Conservation (phyloP, 1,139 yeast species). For the Yamadazyma jaroonii region DNA sequence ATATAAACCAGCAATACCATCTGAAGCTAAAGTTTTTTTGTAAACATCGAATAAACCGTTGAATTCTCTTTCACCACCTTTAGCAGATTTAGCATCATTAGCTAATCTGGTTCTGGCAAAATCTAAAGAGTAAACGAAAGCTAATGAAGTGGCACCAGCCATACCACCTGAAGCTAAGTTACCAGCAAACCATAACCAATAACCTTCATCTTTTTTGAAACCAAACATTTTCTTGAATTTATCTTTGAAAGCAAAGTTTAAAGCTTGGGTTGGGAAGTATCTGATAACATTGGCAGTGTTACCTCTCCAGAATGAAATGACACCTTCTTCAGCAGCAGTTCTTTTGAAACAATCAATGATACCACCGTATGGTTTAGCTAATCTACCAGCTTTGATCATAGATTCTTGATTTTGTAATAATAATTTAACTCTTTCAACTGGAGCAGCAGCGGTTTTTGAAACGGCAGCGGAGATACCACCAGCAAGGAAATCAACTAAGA, state of each 20-base stretch:
- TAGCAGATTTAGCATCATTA: conserved; percentile 52
- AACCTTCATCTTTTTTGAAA: conserved; percentile 50
- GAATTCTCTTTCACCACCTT: conserved; percentile 49
- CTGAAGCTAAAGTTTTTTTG: conserved; percentile 53
- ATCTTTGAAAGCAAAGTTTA: conserved; percentile 54
- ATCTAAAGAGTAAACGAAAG: conserved; percentile 54
- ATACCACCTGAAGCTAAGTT: conserved; percentile 57
- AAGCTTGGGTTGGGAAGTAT: conserved; percentile 57
- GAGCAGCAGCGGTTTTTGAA: conserved; percentile 55
- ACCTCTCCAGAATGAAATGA: conserved; percentile 55
- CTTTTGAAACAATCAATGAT: conserved; percentile 49
- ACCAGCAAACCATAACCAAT: conserved; percentile 54
- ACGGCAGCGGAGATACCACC: conserved; percentile 60
- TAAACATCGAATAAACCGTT: conserved; percentile 54
- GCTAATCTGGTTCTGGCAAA: conserved; percentile 57
- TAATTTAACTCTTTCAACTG: conserved; percentile 54
- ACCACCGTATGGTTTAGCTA: conserved; percentile 49
- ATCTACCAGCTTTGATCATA: conserved; percentile 55
- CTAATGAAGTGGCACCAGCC: conserved; percentile 56
- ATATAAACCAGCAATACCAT: conserved; percentile 57
- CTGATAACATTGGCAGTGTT: conserved; percentile 55
- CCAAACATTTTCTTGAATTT: conserved; percentile 51
- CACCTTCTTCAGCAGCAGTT: conserved; percentile 54
- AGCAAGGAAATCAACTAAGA: conserved; percentile 2
- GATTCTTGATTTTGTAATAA: conserved; percentile 55